Evolutionary conservation across 768 basidiomycete species (phyloP).

Genomic region (Brasilioporus rufonigricans): DNA sequence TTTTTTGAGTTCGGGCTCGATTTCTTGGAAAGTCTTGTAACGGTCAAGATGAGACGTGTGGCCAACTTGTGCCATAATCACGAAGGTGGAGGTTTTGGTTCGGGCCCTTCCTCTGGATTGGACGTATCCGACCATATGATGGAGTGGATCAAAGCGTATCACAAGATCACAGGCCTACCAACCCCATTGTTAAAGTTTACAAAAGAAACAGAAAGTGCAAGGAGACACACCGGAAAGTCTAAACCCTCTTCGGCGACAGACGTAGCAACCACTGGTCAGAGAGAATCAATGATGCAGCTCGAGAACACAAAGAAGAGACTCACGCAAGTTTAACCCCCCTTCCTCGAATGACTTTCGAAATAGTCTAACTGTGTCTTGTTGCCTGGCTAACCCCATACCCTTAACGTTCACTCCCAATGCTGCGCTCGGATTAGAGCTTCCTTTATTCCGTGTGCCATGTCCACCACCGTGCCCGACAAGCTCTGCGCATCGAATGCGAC

Average conservation of each 20-base stretch:
- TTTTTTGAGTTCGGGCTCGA: slow-evolving; percentile 62
- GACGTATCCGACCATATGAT: slow-evolving; percentile 84
- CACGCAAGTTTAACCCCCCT: slow-evolving; percentile 65
- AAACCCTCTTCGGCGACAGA: slow-evolving; percentile 91
- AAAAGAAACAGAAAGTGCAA: not conserved
- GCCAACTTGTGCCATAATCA: slow-evolving; percentile 75
- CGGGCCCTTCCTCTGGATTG: slow-evolving; percentile 88
- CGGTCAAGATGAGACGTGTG: slow-evolving; percentile 51
- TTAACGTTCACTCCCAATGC: slow-evolving; percentile 37
- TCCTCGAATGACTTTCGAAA: slow-evolving; percentile 70
- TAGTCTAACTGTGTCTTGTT: slow-evolving; percentile 57
- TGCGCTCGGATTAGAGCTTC: slow-evolving; percentile 12
- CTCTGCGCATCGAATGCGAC: slow-evolving; percentile 56
- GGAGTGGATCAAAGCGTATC: slow-evolving; percentile 78
- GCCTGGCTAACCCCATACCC: slow-evolving; percentile 51
- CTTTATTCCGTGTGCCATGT: slow-evolving; percentile 24
- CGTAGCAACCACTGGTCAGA: slow-evolving; percentile 65
- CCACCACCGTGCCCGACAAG: slow-evolving; percentile 68
- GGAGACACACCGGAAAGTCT: slow-evolving; percentile 69
- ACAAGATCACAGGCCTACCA: slow-evolving; percentile 83
- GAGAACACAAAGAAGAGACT: slow-evolving; percentile 26
- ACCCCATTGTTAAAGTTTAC: not conserved
- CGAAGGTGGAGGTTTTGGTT: slow-evolving; percentile 69
- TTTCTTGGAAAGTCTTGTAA: slow-evolving; percentile 56
- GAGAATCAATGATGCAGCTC: not conserved